Conservation (phyloP, 305 asterid species). For the Fraxinus nigra region DNA sequence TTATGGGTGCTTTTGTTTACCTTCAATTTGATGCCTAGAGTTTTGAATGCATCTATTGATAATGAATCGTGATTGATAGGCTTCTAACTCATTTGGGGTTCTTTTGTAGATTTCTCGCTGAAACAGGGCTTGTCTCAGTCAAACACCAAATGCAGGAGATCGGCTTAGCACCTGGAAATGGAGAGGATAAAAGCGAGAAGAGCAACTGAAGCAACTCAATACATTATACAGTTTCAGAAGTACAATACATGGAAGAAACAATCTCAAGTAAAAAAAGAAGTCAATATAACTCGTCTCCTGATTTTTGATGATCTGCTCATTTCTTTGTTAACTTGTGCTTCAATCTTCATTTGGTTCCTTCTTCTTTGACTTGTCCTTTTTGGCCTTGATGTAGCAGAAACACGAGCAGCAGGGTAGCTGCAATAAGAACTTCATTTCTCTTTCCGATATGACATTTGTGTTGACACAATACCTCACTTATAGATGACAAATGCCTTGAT, state of each 20-base stretch:
- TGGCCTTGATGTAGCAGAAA: slow-evolving; percentile 53
- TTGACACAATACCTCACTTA: slow-evolving; percentile 21
- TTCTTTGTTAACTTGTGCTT: slow-evolving; percentile 16
- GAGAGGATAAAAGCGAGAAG: slow-evolving; percentile 39
- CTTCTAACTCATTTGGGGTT: slow-evolving; percentile 8
- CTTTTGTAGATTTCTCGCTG: slow-evolving; percentile 59
- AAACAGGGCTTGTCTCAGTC: slow-evolving; percentile 76
- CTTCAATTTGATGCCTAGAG: neutral
- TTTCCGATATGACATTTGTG: slow-evolving; percentile 7
- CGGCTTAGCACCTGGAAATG: slow-evolving; percentile 49
- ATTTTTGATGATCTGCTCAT: slow-evolving; percentile 5
- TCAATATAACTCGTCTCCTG: neutral
- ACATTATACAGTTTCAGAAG: slow-evolving; percentile 20
- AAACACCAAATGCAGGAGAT: slow-evolving; percentile 66
- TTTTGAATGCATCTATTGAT: neutral
- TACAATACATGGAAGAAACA: slow-evolving; percentile 1
- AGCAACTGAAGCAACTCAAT: slow-evolving; percentile 31
- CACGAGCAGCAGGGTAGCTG: slow-evolving; percentile 46
- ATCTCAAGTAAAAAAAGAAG: slow-evolving; percentile 8
- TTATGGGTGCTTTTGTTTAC: neutral
- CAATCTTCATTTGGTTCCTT: slow-evolving; percentile 29
- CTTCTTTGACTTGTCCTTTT: slow-evolving; percentile 29
- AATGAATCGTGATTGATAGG: neutral
- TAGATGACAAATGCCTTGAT: slow-evolving; percentile 7
- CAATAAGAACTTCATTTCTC: slow-evolving; percentile 39